These are phyloP conservation scores for Dactylellina cionopaga DNA, from an alignment of 2,329 filamentous ascomycete genomes.

Conservation along the genomic window DNA sequence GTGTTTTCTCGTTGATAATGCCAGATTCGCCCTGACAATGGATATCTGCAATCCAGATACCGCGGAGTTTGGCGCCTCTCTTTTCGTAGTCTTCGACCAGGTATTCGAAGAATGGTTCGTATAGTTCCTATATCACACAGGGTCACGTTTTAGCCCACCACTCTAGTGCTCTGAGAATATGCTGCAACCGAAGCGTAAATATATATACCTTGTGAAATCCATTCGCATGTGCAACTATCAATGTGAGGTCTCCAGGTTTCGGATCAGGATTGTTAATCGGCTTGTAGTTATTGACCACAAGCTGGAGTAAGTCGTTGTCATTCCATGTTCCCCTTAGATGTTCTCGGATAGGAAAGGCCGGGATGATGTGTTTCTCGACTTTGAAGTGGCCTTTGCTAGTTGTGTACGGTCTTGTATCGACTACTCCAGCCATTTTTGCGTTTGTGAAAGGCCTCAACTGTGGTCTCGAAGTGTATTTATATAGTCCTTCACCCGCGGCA, in stretches of 20 bases:
- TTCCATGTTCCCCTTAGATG: constrained; percentile 76
- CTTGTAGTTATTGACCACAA: constrained; percentile 88
- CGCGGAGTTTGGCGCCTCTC: constrained; percentile 75
- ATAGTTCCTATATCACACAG: constrained; percentile 74
- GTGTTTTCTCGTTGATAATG: constrained; percentile 75
- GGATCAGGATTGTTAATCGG: constrained; percentile 76
- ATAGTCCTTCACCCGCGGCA: background rate
- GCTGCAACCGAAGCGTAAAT: constrained; percentile 58
- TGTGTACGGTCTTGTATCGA: constrained; percentile 10
- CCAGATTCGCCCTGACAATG: constrained; percentile 84
- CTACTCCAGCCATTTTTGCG: background rate
- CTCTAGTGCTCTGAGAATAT: background rate
- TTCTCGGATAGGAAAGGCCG: constrained; percentile 81
- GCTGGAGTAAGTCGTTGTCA: constrained; percentile 72
- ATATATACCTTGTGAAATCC: constrained; percentile 79
- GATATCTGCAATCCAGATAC: constrained; percentile 91
- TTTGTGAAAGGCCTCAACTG: background rate
- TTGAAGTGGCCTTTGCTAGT: constrained; percentile 67
- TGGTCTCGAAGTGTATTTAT: background rate
- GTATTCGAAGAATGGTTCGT: constrained; percentile 91
- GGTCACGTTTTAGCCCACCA: background rate
- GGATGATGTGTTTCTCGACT: constrained; percentile 77
- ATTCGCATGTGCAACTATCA: constrained; percentile 89
- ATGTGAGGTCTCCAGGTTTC: constrained; percentile 79
- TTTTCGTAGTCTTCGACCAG: constrained; percentile 70